Conservation (phyloP, 495 filamentous ascomycete genomes). For the Daldinia bambusicola region DNA sequence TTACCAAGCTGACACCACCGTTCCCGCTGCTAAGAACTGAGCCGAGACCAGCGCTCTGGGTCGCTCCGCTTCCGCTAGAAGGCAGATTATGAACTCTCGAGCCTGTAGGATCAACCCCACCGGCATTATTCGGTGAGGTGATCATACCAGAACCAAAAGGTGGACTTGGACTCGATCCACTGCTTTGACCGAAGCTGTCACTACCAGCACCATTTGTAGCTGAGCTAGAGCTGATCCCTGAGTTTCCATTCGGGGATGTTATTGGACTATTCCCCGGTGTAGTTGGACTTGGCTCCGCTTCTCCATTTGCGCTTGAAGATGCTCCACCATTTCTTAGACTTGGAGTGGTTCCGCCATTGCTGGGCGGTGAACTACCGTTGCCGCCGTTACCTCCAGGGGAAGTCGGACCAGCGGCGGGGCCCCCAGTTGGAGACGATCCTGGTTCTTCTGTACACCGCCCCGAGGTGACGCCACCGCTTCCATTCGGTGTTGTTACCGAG, state of each 20-base stretch:
- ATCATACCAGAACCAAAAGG: conserved; percentile 3
- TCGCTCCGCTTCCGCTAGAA: conserved; percentile 22
- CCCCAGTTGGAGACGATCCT: conserved; percentile 6
- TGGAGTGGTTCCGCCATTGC: conserved; percentile 10
- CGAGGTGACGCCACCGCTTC: conserved; percentile 3
- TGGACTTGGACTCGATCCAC: neutral
- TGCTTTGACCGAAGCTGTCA: conserved; percentile 19
- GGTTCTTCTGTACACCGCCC: conserved; percentile 10
- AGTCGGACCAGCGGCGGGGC: conserved; percentile 13
- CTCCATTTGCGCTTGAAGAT: conserved; percentile 20
- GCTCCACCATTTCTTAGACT: conserved; percentile 2
- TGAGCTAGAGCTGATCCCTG: neutral
- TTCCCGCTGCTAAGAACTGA: conserved; percentile 23
- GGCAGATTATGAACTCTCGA: conserved; percentile 17
- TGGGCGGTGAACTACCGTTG: conserved; percentile 5
- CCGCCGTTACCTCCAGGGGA: neutral
- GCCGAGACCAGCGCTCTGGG: conserved; percentile 21
- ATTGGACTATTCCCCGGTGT: conserved; percentile 8
- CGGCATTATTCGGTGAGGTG: conserved; percentile 23
- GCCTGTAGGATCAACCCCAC: conserved; percentile 2
- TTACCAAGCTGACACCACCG: conserved; percentile 20
- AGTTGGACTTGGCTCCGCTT: conserved; percentile 7
- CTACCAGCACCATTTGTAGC: neutral
- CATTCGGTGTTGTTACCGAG: conserved; percentile 7
- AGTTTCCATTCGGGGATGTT: conserved; percentile 12